phyloP scores from a whole-genome alignment of 352 stramenopile genomes.

The Pythium sukuiense region DNA sequence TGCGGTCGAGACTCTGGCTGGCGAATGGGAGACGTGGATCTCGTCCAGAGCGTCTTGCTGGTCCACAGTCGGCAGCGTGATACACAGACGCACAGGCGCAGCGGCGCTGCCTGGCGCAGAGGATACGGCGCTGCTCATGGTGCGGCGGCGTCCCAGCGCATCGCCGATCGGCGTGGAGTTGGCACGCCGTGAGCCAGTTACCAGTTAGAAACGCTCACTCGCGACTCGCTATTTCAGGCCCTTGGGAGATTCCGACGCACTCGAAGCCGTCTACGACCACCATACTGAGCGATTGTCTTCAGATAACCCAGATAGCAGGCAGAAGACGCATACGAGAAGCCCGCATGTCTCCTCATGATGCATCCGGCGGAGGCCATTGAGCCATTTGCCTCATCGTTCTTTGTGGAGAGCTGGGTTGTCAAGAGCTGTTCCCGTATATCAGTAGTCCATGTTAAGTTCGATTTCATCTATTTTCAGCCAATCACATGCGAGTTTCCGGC shows the following conservation, averaged over 20 bases:
- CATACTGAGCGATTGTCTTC: background rate
- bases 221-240: background rate
- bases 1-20: background rate
- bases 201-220: background rate
- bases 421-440: background rate
- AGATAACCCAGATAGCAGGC: background rate
- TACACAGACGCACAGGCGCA: constrained; percentile 16
- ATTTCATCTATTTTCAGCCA: constrained; percentile 8
- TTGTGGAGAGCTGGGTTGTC: background rate
- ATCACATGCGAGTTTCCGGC: background rate
- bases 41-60: constrained; percentile 14
- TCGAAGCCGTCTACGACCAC: background rate
- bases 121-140: background rate
- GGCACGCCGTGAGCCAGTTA: background rate
- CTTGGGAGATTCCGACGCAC: background rate
- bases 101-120: background rate
- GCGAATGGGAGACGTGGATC: constrained; percentile 3
- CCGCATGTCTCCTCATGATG: too few relatives aligned
- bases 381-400: background rate
- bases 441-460: constrained; percentile 5
- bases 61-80: constrained; percentile 28
- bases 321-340: background rate
- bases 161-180: background rate
- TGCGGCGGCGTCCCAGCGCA: background rate
- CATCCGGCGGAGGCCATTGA: background rate